Percentiles rank a stretch among this genome's conserved stretches.
Conservation (phyloP, 495 filamentous ascomycete species). For the Glonium stellatum region DNA sequence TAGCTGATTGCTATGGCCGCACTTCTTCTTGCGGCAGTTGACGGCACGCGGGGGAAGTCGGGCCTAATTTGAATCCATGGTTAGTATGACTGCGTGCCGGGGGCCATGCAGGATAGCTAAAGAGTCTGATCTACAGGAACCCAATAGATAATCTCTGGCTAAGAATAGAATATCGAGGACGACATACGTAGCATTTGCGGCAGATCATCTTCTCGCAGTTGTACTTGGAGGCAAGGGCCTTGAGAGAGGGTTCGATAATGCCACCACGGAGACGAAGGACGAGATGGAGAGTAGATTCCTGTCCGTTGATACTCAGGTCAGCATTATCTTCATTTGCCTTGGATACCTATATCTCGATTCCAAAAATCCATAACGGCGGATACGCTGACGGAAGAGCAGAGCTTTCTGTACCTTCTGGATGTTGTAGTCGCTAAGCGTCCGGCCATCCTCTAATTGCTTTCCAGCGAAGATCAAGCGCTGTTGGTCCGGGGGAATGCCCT, state of each 20-base stretch:
- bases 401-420: constrained; percentile 84
- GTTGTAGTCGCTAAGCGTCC: constrained; percentile 98
- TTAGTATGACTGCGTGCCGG: constrained; percentile 34
- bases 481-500: constrained; percentile 98
- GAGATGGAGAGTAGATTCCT: constrained; percentile 98
- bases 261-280: constrained; percentile 99
- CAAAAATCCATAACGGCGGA: no score
- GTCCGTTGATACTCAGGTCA: constrained; percentile 30
- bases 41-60: constrained; percentile 93
- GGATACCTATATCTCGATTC: background rate
- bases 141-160: no score
- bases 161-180: background rate
- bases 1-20: constrained; percentile 98
- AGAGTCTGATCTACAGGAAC: background rate
- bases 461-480: constrained; percentile 99
- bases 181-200: constrained; percentile 86
- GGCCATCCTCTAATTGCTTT: constrained; percentile 99
- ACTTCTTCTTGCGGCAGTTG: constrained; percentile 83
- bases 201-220: constrained; percentile 99
- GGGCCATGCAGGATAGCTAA: background rate
- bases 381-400: background rate
- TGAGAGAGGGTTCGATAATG: constrained; percentile 98
- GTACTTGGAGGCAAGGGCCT: constrained; percentile 96
- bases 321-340: constrained; percentile 5
- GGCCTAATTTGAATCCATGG: constrained; percentile 37